These are phyloP conservation scores for Rheum nobile DNA, from an alignment of 148 eudicot genomes.

Conservation along the genomic window DNA sequence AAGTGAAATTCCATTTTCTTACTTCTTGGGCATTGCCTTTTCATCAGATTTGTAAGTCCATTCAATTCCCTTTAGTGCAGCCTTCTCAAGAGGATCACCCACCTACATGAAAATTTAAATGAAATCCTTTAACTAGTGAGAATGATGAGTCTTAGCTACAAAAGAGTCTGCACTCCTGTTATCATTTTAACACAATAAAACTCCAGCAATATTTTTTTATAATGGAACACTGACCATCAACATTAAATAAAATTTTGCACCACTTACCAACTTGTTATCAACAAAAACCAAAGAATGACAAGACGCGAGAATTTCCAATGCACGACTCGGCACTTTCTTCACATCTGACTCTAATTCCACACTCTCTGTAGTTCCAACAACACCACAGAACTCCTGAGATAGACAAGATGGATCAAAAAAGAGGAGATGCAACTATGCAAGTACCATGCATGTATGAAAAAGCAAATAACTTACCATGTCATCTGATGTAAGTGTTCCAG, in stretches of 20 bases:
- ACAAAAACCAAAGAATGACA: conserved; percentile 96
- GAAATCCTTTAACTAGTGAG: neutral
- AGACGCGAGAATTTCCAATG: conserved; percentile 93
- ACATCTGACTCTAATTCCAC: conserved; percentile 61
- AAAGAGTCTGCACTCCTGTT: neutral
- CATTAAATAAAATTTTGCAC: neutral
- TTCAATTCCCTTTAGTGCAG: conserved; percentile 89
- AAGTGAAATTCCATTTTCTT: conserved; percentile 16
- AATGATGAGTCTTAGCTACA: neutral
- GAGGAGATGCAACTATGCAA: neutral
- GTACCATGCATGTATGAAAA: neutral
- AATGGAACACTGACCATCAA: neutral
- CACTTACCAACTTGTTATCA: conserved; percentile 88
- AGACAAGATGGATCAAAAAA: conserved; percentile 2
- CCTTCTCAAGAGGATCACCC: conserved; percentile 99
- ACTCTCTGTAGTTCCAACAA: conserved; percentile 73
- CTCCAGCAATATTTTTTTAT: neutral
- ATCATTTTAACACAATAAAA: neutral
- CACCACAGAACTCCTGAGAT: conserved; percentile 85
- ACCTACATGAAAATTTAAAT: conserved; percentile 35
- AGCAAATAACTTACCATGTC: conserved; percentile 65
- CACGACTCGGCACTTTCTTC: conserved; percentile 53
- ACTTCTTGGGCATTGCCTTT: conserved; percentile 96
- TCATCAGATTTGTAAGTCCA: conserved; percentile 98
- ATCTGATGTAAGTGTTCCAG: conserved; percentile 96